phyloP scores from a whole-genome alignment of 805 yeast genomes.

The Candida manassasensis region DNA sequence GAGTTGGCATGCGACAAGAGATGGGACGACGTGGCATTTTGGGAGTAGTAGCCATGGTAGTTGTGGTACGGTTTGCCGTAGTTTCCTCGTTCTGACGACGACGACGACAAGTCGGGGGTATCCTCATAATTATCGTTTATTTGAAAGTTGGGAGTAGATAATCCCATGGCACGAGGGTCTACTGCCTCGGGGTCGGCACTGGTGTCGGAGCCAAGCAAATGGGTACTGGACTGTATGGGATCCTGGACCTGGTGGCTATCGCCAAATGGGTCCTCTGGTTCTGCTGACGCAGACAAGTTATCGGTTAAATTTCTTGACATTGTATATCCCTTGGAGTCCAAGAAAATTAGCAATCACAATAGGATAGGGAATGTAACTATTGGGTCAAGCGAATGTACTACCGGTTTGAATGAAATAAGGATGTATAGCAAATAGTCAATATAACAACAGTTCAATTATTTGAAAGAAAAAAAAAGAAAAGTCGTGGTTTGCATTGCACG shows the following conservation, averaged over 20 bases:
- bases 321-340: no score
- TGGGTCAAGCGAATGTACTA: no score
- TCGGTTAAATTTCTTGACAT: background rate
- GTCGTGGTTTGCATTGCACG: no score
- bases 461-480: no score
- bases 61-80: background rate
- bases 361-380: no score
- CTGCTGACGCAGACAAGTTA: background rate
- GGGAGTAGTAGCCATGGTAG: background rate
- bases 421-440: no score
- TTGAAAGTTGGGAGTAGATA: background rate
- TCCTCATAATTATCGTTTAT: background rate
- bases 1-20: conserved; percentile 1
- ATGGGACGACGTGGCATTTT: background rate
- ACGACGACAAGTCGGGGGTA: background rate
- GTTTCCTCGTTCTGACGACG: background rate
- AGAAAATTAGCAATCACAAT: no score
- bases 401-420: no score
- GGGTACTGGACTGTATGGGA: background rate
- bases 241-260: background rate
- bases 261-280: background rate
- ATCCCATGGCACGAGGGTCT: background rate
- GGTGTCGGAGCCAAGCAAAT: background rate
- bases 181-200: background rate
- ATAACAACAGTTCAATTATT: no score